Evolutionary conservation across 371 early-diverging fungal genomes (phyloP), one percentile per base, ranked within the genome.

Genomic region (Umbelopsis sp.): DNA sequence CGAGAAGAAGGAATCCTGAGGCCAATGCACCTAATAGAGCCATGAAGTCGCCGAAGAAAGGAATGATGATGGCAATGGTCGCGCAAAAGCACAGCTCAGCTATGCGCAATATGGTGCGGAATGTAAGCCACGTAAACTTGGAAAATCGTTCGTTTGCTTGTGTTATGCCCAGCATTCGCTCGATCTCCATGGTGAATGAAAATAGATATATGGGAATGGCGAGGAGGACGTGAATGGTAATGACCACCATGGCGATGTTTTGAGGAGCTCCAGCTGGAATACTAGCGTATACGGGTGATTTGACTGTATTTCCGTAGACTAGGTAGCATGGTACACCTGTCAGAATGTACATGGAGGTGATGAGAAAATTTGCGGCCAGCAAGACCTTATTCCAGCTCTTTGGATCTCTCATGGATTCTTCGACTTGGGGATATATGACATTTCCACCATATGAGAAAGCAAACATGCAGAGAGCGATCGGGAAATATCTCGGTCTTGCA

Each of bases 31-130:
- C 95, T 25, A 96, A 70, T 50, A 96, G 74, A 10, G 89, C 84
- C 91, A 94, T 92, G 64, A 94, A 82, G 72, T 92, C 90, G 38
- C 89, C 86, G 72, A 95, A 94, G 75, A 86, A 91, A 0, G 95
- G 93, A n/a, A 94, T 80, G 65, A 87, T 79, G 72, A 93, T 77
- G 16, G 94, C 93, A 50, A 91, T 70, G 14, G 69, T 32, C 2
- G 86, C 82, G 24, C 85, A 86, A 63, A 87, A 68, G 18, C 77
- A 38, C 25, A 86, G 70, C 72, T 84, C 75, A 38, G 83, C 70
- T 2, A 83, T 80, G 12, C 94, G 87, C 44, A 92, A 69, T 11
- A 82, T 41, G 4, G 80, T 79, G 1, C 90, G 86, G 70, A 73
- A 75, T 41, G 82, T 38, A 63, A 81, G 75, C 67, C 80, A 80